Percentiles rank a stretch among this genome's conserved stretches.
Evolutionary conservation across 2,329 filamentous ascomycete genomes (phyloP).

Genomic region (Fusarium falciforme): DNA sequence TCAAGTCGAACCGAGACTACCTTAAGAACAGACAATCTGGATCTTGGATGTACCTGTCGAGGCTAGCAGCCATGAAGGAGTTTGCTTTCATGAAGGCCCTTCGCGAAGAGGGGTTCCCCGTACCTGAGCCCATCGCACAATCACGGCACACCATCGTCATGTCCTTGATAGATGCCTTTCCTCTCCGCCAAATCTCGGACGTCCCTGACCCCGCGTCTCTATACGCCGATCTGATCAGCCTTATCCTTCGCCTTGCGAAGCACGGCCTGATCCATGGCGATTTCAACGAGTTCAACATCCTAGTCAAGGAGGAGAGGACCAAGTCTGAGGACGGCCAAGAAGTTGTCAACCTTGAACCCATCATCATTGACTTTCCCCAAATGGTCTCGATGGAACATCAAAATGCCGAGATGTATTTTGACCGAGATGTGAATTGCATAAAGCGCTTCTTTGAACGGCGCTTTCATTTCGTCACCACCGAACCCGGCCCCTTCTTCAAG

Average conservation of each 20-base stretch:
- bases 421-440: constrained; percentile 94
- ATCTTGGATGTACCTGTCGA: constrained; percentile 98
- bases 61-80: constrained; percentile 92
- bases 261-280: constrained; percentile 96
- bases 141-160: constrained; percentile 97
- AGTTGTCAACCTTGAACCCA: constrained; percentile 71
- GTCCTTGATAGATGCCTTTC: constrained; percentile 91
- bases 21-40: constrained; percentile 81
- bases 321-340: constrained; percentile 55
- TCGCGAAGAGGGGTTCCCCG: constrained; percentile 84
- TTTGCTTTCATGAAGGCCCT: constrained; percentile 94
- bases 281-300: constrained; percentile 99
- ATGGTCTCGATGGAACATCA: constrained; percentile 95
- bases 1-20: constrained; percentile 97
- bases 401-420: constrained; percentile 97
- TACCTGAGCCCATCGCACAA: constrained; percentile 88
- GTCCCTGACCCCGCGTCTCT: constrained; percentile 87
- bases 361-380: constrained; percentile 97
- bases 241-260: constrained; percentile 85
- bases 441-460: constrained; percentile 92
- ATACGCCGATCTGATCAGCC: constrained; percentile 89
- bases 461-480: constrained; percentile 87
- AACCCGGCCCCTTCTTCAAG: constrained; percentile 85
- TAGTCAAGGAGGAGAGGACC: constrained; percentile 80
- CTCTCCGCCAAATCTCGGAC: constrained; percentile 85